These are phyloP conservation scores for Dryadomyces quercus-mongolicae DNA, from an alignment of 2,329 filamentous ascomycete species.

Conservation along the genomic window DNA sequence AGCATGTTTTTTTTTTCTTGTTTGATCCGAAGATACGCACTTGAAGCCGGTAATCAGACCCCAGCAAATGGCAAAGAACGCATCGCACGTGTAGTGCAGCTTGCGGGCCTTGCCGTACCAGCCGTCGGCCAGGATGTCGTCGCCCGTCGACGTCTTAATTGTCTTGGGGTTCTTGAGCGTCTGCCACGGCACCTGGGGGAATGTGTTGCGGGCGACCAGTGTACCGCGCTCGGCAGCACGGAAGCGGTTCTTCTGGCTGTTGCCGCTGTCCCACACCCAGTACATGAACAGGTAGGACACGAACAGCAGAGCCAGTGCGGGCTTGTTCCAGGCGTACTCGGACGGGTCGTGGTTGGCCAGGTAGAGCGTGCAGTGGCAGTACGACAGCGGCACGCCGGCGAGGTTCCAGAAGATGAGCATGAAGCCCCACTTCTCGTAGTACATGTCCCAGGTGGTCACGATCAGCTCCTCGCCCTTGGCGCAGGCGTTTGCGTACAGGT, in stretches of 20 bases:
- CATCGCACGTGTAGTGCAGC: slow-evolving; percentile 70
- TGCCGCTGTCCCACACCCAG: slow-evolving; percentile 75
- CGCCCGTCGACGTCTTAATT: slow-evolving; percentile 56
- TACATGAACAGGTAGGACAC: slow-evolving; percentile 60
- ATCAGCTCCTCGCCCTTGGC: slow-evolving; percentile 75
- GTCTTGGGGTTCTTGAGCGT: slow-evolving; percentile 58
- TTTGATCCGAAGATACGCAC: no score
- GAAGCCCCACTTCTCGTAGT: slow-evolving; percentile 81
- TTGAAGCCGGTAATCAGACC: slow-evolving; percentile 67
- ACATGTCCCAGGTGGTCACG: slow-evolving; percentile 76
- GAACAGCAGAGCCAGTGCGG: slow-evolving; percentile 48
- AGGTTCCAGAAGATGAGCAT: slow-evolving; percentile 88
- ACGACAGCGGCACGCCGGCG: slow-evolving; percentile 67
- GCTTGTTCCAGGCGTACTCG: slow-evolving; percentile 55
- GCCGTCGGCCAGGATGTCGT: slow-evolving; percentile 61
- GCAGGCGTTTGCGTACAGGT: slow-evolving; percentile 72
- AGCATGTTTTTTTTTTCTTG: no score
- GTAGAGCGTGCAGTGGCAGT: slow-evolving; percentile 76
- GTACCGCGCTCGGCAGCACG: slow-evolving; percentile 57
- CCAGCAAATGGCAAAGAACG: slow-evolving; percentile 68
- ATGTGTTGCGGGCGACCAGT: slow-evolving; percentile 52
- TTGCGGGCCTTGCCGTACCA: slow-evolving; percentile 69
- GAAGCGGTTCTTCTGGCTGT: slow-evolving; percentile 79
- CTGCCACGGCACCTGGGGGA: slow-evolving; percentile 73
- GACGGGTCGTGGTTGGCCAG: slow-evolving; percentile 62